Evolutionary conservation across 2,329 filamentous ascomycete species (phyloP).

Genomic region (Blastomyces emzantsi): DNA sequence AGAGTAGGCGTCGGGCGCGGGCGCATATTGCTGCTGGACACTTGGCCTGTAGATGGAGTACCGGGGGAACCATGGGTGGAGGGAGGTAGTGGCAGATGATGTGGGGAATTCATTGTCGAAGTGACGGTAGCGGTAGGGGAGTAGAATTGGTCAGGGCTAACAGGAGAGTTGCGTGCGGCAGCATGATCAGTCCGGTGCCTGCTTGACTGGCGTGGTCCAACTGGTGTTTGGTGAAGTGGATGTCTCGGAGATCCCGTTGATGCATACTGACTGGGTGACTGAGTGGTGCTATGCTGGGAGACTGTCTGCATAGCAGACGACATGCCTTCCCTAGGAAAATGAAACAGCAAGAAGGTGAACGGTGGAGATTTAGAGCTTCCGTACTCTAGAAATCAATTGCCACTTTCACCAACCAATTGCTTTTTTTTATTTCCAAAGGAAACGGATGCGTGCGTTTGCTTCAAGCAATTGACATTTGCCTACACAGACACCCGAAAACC

Average conservation of each 20-base stretch:
- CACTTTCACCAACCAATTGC: constrained; percentile 2
- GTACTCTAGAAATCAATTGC: constrained; percentile 17
- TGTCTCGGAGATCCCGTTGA: constrained; percentile 41
- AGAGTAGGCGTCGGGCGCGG: constrained; percentile 23
- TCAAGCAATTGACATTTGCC: constrained; percentile 4
- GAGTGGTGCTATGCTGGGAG: constrained; percentile 45
- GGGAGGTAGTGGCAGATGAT: constrained; percentile 35
- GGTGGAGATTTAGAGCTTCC: constrained; percentile 1
- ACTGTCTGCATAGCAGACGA: constrained; percentile 56
- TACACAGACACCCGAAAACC: neutral
- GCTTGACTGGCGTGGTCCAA: constrained; percentile 24
- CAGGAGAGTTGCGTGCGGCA: constrained; percentile 15
- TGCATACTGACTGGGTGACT: constrained; percentile 38
- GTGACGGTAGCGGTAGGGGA: constrained; percentile 28
- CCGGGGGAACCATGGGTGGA: constrained; percentile 36
- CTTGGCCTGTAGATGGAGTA: constrained; percentile 23
- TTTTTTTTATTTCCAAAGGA: neutral
- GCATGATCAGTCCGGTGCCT: constrained; percentile 16
- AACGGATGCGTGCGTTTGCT: neutral
- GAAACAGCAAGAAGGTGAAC: constrained; percentile 15
- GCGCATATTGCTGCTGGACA: constrained; percentile 12
- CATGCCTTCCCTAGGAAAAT: constrained; percentile 40
- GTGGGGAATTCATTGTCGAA: constrained; percentile 39
- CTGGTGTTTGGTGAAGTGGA: constrained; percentile 45
- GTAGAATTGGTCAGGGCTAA: constrained; percentile 26